Evolutionary conservation across 2,329 filamentous ascomycete species (phyloP).

Genomic region (Fusarium kyushuense): DNA sequence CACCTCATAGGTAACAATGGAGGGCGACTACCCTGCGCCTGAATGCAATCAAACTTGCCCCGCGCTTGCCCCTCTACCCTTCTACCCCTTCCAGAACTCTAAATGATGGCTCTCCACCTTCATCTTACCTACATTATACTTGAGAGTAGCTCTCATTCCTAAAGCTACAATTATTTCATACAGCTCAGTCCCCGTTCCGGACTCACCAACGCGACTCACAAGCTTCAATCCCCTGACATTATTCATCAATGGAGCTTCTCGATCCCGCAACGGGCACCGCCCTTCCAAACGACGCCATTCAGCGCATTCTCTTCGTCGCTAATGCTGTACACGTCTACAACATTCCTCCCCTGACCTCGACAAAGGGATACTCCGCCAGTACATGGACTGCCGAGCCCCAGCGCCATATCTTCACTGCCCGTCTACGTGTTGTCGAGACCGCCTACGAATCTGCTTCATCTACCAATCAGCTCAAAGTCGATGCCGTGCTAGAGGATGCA

Average conservation of each 20-base stretch:
- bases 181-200: neutral
- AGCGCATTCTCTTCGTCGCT: slow-evolving; percentile 84
- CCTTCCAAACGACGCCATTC: slow-evolving; percentile 81
- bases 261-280: slow-evolving; percentile 78
- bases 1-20: neutral
- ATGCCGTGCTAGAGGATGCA: slow-evolving; percentile 83
- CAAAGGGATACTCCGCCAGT: slow-evolving; percentile 81
- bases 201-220: neutral
- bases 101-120: slow-evolving; percentile 22
- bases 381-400: slow-evolving; percentile 79
- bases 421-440: slow-evolving; percentile 82
- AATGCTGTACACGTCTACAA: slow-evolving; percentile 85
- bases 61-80: slow-evolving; percentile 37
- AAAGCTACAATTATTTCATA: slow-evolving; percentile 2
- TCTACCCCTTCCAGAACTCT: slow-evolving; percentile 14
- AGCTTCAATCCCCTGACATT: neutral
- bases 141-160: neutral
- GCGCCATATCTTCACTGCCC: slow-evolving; percentile 86
- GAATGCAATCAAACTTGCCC: slow-evolving; percentile 18
- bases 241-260: slow-evolving; percentile 66
- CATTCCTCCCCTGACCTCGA: slow-evolving; percentile 82
- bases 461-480: slow-evolving; percentile 73
- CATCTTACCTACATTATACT: neutral
- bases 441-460: slow-evolving; percentile 60
- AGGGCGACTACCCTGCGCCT: slow-evolving; percentile 35